These are phyloP conservation scores for Calendula officinalis DNA, from an alignment of 129 eudicot genomes.

Conservation along the genomic window DNA sequence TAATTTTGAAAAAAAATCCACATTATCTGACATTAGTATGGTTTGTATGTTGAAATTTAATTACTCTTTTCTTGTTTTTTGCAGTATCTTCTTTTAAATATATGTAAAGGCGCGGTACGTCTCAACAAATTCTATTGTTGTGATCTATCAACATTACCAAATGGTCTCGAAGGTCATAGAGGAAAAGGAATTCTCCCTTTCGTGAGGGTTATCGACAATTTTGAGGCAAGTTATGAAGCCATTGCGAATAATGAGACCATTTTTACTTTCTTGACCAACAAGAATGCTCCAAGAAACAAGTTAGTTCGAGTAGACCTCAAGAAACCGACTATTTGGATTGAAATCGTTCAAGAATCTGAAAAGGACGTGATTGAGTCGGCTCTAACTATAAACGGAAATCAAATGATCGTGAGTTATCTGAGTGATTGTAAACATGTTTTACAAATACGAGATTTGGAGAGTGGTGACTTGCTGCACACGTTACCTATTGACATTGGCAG, in stretches of 20 bases:
- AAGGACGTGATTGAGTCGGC: conserved; percentile 76
- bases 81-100: conserved; percentile 78
- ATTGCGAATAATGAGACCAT: conserved; percentile 67
- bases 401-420: conserved; percentile 64
- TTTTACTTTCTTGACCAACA: conserved; percentile 82
- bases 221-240: conserved; percentile 57
- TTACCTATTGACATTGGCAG: conserved; percentile 79
- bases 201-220: conserved; percentile 62
- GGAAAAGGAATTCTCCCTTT: conserved; percentile 63
- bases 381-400: conserved; percentile 51
- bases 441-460: conserved; percentile 66
- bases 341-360: conserved; percentile 59
- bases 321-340: conserved; percentile 58
- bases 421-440: conserved; percentile 83
- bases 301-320: conserved; percentile 65
- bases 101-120: conserved; percentile 49
- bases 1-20: too few species aligned
- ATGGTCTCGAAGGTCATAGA: conserved; percentile 54
- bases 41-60: neutral
- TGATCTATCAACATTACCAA: conserved; percentile 53
- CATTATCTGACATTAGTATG: too few species aligned
- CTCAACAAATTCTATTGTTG: conserved; percentile 76
- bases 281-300: conserved; percentile 77
- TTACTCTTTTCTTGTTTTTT: conserved; percentile 11
- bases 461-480: conserved; percentile 60